Evolutionary conservation across 2,329 filamentous ascomycete species (phyloP), one percentile per base, ranked within the genome.

Genomic region (Drechslerella coelobrocha): DNA sequence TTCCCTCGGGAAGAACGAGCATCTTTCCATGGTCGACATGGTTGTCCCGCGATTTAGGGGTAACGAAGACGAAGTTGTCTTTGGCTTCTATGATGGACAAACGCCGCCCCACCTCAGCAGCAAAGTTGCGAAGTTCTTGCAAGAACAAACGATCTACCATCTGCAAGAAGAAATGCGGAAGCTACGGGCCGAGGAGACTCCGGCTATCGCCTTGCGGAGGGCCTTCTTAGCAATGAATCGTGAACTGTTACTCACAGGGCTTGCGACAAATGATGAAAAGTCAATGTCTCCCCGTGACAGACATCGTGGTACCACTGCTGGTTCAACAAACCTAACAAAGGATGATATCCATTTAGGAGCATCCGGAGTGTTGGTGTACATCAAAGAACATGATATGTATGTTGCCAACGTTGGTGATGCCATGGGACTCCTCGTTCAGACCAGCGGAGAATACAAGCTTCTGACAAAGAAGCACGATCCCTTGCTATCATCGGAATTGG

Each of bases 51-150:
- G 91, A 48, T 94, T 97, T 81, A 89, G 92, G 76, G 90, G 92
- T 14, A 90, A 89, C 56, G 92, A 97, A 74, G 89, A 91, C 45
- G 92, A 97, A 78, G 92, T 91, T 47, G 83, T 99, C 1, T 81
- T 99, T 48, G 94, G 93, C n/a, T 84, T 99, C 79, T 99, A 99
- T 77, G 95, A 99, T 77, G 94, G 94, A 2, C 91, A 97, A 78
- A 86, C 88, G n/a, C 83, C 95, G 65, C 90, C 91, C 1, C 92
- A 86, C 72, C 90, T 92, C 71, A 95, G 94, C 45, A 97, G 92
- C 72, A 95, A 95, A 81, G 91, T 99, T 75, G 92, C 94, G 73
- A 97, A 97, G 78, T 99, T 91, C 76, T 82, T 99, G 27, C 93
- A 99, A 77, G 94, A 99, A 80, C 93, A 97, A 77, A 97, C 99